phyloP scores from a whole-genome alignment of 31 red algal genomes.

The Bonnemaisonia californica region DNA sequence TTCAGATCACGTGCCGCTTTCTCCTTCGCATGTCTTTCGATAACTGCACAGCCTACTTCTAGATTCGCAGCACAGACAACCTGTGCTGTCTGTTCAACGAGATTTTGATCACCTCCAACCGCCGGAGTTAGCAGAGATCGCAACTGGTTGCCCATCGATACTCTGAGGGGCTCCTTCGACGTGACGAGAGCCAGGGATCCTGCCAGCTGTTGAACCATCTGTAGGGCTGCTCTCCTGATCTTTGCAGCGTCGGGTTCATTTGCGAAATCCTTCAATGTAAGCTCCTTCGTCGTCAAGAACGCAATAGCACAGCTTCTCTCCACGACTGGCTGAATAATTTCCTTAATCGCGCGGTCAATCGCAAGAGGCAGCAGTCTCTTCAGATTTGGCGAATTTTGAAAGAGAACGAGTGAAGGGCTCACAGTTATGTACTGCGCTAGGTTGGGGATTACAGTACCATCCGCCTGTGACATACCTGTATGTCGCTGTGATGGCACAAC shows the following conservation, averaged over 20 bases:
- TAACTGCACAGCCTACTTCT: conserved; percentile 90
- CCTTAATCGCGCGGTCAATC: conserved; percentile 92
- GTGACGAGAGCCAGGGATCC: conserved; percentile 93
- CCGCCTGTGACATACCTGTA: neutral
- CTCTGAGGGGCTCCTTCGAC: conserved; percentile 92
- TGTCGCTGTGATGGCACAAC: conserved; percentile 30
- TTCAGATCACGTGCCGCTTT: conserved; percentile 74
- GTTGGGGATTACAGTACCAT: conserved; percentile 82
- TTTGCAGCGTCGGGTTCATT: conserved; percentile 58
- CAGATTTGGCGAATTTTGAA: conserved; percentile 78
- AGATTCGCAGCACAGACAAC: conserved; percentile 90
- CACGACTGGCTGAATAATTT: conserved; percentile 96
- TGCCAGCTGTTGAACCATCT: conserved; percentile 93
- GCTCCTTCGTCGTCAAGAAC: conserved; percentile 91
- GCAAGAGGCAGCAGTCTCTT: conserved; percentile 87
- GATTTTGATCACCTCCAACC: conserved; percentile 64
- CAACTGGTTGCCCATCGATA: conserved; percentile 89
- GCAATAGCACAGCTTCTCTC: conserved; percentile 89
- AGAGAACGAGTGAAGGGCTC: conserved; percentile 72
- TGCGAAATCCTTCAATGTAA: conserved; percentile 93
- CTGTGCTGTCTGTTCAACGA: conserved; percentile 93
- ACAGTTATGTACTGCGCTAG: conserved; percentile 76
- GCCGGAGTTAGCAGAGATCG: conserved; percentile 57
- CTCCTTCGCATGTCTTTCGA: conserved; percentile 91
- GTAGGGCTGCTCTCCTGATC: conserved; percentile 70